Percentiles rank a stretch among this genome's conserved stretches.
Evolutionary conservation across 2,329 filamentous ascomycete species (phyloP).

Genomic region (Ceratocystis ficicola): DNA sequence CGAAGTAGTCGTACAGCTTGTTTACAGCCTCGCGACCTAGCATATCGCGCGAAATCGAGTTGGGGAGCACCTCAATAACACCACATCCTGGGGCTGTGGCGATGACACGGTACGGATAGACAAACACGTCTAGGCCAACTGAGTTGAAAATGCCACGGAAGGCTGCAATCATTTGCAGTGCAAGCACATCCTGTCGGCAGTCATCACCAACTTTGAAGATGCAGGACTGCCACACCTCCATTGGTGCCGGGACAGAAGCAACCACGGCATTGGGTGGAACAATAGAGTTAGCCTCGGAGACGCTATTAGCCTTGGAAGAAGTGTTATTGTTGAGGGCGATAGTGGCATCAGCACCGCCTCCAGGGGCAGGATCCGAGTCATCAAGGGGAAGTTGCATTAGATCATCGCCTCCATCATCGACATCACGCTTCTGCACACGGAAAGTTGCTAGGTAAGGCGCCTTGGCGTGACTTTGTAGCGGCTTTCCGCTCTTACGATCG

Average conservation of each 20-base stretch:
- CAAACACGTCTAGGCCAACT: slow-evolving; percentile 89
- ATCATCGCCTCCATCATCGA: slow-evolving; percentile 18
- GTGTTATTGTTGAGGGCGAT: slow-evolving; percentile 1
- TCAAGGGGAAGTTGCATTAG: slow-evolving; percentile 36
- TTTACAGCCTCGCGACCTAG: slow-evolving; percentile 95
- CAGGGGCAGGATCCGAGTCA: slow-evolving; percentile 37
- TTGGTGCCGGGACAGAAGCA: slow-evolving; percentile 29
- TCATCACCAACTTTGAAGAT: slow-evolving; percentile 99
- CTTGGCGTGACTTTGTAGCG: slow-evolving; percentile 93
- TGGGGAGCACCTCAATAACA: slow-evolving; percentile 94
- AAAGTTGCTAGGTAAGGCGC: slow-evolving; percentile 99
- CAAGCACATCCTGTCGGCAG: slow-evolving; percentile 91
- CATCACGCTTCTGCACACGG: slow-evolving; percentile 68
- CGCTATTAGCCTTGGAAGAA: slow-evolving; percentile 11
- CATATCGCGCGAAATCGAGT: slow-evolving; percentile 98
- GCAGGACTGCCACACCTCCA: slow-evolving; percentile 97
- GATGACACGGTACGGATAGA: slow-evolving; percentile 93
- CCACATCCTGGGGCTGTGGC: slow-evolving; percentile 94
- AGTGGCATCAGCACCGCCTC: slow-evolving; percentile 32
- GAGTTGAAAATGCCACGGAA: slow-evolving; percentile 95
- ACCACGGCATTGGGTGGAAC: slow-evolving; percentile 2
- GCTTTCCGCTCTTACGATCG: slow-evolving; percentile 94
- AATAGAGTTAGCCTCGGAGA: slow-evolving; percentile 24
- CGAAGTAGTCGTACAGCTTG: slow-evolving; percentile 94
- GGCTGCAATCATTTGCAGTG: slow-evolving; percentile 92